These are phyloP conservation scores for Jaapia argillacea DNA, from an alignment of 768 basidiomycete genomes.

Conservation along the genomic window DNA sequence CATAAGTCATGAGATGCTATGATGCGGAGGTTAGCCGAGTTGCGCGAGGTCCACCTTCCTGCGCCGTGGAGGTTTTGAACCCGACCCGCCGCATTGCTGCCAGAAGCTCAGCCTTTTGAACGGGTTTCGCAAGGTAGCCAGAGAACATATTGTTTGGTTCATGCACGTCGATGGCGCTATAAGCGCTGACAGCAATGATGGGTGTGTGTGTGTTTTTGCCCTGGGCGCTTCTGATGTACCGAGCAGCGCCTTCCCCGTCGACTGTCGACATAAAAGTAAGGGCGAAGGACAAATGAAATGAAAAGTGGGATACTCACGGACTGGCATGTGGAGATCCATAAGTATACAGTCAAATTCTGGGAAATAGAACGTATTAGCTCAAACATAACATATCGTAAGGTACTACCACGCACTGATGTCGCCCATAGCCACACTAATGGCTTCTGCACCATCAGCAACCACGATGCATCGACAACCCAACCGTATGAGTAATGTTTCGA, in stretches of 20 bases:
- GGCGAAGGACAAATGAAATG: background rate
- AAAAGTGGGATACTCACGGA: slow-evolving; percentile 44
- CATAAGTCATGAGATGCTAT: background rate
- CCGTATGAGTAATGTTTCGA: slow-evolving; percentile 88
- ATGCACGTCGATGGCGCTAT: slow-evolving; percentile 59
- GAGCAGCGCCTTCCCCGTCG: slow-evolving; percentile 92
- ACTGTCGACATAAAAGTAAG: slow-evolving; percentile 31
- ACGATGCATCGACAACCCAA: slow-evolving; percentile 94
- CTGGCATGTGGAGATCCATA: slow-evolving; percentile 94
- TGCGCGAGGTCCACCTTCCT: slow-evolving; percentile 2
- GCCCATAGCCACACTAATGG: slow-evolving; percentile 94
- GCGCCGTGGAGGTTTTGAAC: slow-evolving; percentile 71
- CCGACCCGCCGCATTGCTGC: slow-evolving; percentile 77
- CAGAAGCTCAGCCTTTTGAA: slow-evolving; percentile 81
- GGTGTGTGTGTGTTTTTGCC: slow-evolving; percentile 92
- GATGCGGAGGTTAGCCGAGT: background rate
- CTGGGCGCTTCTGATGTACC: slow-evolving; percentile 95
- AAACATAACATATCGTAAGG: slow-evolving; percentile 1
- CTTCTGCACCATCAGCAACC: slow-evolving; percentile 93
- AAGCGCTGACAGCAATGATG: slow-evolving; percentile 86
- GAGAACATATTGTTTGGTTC: slow-evolving; percentile 65
- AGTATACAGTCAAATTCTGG: slow-evolving; percentile 92
- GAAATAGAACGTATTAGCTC: slow-evolving; percentile 13
- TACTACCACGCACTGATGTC: slow-evolving; percentile 74
- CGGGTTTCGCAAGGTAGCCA: slow-evolving; percentile 78